Evolutionary conservation across 192 early-diverging fungal genomes (phyloP).

Genomic region (Coemansia sp.): DNA sequence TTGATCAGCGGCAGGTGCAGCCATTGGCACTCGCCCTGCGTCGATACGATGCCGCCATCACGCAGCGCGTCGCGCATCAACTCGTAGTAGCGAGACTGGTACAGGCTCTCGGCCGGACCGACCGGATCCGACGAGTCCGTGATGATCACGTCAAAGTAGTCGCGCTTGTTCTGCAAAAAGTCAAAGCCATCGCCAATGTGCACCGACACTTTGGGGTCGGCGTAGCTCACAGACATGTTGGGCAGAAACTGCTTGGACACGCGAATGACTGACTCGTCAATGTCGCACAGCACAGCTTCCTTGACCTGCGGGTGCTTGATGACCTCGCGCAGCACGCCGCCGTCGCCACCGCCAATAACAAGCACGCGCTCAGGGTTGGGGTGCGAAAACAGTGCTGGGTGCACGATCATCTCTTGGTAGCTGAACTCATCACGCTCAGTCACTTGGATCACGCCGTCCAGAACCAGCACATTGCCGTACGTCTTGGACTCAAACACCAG

Average conservation of each 20-base stretch:
- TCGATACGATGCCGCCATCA: conserved; percentile 88
- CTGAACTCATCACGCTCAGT: conserved; percentile 99
- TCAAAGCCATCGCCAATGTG: conserved; percentile 96
- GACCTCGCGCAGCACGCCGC: conserved; percentile 96
- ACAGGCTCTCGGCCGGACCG: conserved; percentile 94
- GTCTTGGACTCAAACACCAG: conserved; percentile 94
- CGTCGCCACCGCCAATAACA: conserved; percentile 99
- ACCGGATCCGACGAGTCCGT: conserved; percentile 98
- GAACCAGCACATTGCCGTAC: conserved; percentile 95
- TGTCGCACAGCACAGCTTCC: conserved; percentile 91
- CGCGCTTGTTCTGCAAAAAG: conserved; percentile 84
- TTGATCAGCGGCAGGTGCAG: conserved; percentile 92
- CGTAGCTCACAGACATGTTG: conserved; percentile 88
- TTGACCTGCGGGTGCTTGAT: conserved; percentile 96
- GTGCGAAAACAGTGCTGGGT: conserved; percentile 91
- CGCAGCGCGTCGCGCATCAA: conserved; percentile 90
- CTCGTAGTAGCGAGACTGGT: conserved; percentile 89
- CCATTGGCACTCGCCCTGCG: conserved; percentile 99
- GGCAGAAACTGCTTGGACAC: conserved; percentile 94
- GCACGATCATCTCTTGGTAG: conserved; percentile 99
- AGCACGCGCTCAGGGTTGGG: conserved; percentile 93
- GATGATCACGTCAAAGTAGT: conserved; percentile 96
- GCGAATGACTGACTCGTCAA: conserved; percentile 92
- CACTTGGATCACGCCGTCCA: conserved; percentile 97
- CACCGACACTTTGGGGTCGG: conserved; percentile 92